These are phyloP conservation scores for Fusarium liriodendri DNA, from an alignment of 2,329 filamentous ascomycete species.

Conservation along the genomic window DNA sequence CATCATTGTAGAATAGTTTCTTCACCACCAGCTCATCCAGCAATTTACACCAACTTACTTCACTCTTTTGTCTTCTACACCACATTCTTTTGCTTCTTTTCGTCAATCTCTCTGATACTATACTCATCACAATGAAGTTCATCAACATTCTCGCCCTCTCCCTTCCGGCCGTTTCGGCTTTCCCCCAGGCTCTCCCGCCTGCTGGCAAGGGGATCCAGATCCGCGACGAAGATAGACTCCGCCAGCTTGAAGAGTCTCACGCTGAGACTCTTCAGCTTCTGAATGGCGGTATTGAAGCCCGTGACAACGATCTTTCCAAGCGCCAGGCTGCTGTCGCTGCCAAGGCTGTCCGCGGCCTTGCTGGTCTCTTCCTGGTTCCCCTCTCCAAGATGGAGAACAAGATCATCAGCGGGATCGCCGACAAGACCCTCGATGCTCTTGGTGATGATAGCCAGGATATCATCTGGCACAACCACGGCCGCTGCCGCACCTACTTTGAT, in stretches of 20 bases:
- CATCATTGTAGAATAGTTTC: not conserved
- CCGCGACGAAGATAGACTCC: not conserved
- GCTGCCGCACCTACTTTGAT: conserved; percentile 7
- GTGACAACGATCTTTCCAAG: not conserved
- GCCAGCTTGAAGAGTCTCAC: not conserved
- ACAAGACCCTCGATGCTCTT: not conserved
- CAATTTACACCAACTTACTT: not conserved
- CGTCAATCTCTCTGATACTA: not conserved
- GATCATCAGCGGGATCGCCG: not conserved
- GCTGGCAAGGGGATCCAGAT: not conserved
- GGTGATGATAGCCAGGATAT: not conserved
- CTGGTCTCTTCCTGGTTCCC: not conserved
- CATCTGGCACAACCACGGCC: conserved; percentile 11
- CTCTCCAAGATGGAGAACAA: not conserved
- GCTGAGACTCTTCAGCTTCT: not conserved
- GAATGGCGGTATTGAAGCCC: not conserved
- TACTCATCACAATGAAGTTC: conserved; percentile 1
- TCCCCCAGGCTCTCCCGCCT: not conserved
- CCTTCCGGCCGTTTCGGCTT: not conserved
- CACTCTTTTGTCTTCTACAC: not conserved
- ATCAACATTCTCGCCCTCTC: not conserved
- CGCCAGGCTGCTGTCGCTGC: not conserved
- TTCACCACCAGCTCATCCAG: not conserved
- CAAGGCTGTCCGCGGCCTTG: not conserved
- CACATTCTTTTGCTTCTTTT: not conserved